Evolutionary conservation across 73 alveolate species (phyloP), one percentile per base, ranked within the genome.

Genomic region (Blepharisma stoltei): DNA sequence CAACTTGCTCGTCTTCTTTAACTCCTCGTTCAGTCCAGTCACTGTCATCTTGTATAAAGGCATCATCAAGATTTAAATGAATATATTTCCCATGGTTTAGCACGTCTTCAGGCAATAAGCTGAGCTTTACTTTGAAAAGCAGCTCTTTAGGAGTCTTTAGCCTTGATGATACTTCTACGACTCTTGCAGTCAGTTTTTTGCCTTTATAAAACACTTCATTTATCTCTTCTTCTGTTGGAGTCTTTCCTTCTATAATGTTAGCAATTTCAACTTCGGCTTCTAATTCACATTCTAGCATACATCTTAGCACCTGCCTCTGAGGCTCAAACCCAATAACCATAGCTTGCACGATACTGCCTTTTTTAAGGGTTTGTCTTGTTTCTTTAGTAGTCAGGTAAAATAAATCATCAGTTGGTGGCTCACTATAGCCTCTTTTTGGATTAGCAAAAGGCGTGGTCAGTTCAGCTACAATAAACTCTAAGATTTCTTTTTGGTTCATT

Each of bases 271-370:
- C 20, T 25, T 9, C 14, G 18, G 76, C 41, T 20, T 60, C 76
- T 21, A 60, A 21, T 21, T 21, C 76, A 37, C 49, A 11, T 37
- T 60, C 76, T 60, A 60, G 4, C 21, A 9, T n/a, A 27, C 55
- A 20, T 4, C 52, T 60, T 21, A 60, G 1, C 14, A 60, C 21
- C 37, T 11, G 41, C 21, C 21, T 0, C 52, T 78, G 52, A 52
- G 89, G 92, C n/a, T 86, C 60, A 6, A 81, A 55, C 55, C 80
- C 60, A 14, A 60, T 66, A 53, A 92, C 98, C 78, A 81, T 89
- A 43, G 98, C 98, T 9, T 88, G 85, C 38, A 93, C 93, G 7
- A 92, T 87, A 69, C 81, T 75, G 5, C 98, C 98, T 69, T 45
- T 80, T 77, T 81, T 78, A 81, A 92, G 89, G 44, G 89, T 80